Conservation (phyloP, 2,329 filamentous ascomycete species). For the Nigrospora sphaerica region DNA sequence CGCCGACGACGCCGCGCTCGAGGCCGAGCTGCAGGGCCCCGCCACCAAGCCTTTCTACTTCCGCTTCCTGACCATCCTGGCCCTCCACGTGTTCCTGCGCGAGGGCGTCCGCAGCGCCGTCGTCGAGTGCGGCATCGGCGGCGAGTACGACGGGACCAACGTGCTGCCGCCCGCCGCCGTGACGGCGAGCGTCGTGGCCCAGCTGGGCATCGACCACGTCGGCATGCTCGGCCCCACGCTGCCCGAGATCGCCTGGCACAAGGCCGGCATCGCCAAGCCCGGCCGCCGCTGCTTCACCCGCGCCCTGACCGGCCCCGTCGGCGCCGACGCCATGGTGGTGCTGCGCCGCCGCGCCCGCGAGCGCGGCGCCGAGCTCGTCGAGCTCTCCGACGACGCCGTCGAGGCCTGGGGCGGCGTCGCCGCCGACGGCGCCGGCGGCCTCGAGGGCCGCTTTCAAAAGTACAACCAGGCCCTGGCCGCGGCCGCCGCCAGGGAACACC, state of each 20-base stretch:
- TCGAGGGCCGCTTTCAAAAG: slow-evolving; percentile 48
- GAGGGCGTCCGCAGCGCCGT: slow-evolving; percentile 74
- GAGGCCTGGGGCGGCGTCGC: slow-evolving; percentile 32
- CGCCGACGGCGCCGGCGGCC: slow-evolving; percentile 18
- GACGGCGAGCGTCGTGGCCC: slow-evolving; percentile 64
- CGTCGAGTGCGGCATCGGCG: slow-evolving; percentile 90
- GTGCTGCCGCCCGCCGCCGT: slow-evolving; percentile 59
- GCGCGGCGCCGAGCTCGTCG: slow-evolving; percentile 39
- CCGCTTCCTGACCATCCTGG: slow-evolving; percentile 82
- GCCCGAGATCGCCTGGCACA: slow-evolving; percentile 83
- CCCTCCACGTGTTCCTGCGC: slow-evolving; percentile 72
- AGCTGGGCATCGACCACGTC: slow-evolving; percentile 79
- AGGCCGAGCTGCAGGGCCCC: slow-evolving; percentile 45
- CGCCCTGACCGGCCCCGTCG: neutral
- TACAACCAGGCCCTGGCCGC: slow-evolving; percentile 53
- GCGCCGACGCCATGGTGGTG: slow-evolving; percentile 29
- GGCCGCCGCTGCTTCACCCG: slow-evolving; percentile 58
- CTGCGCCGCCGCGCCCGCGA: slow-evolving; percentile 52
- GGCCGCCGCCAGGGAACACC: slow-evolving; percentile 49
- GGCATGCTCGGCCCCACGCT: slow-evolving; percentile 73
- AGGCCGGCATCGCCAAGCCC: slow-evolving; percentile 76
- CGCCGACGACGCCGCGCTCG: slow-evolving; percentile 12
- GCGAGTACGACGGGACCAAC: slow-evolving; percentile 90
- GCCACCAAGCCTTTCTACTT: slow-evolving; percentile 70
- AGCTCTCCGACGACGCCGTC: slow-evolving; percentile 30